phyloP scores from a whole-genome alignment of 225 moss, liverwort and hornwort genomes.

The Bryum argenteum region DNA sequence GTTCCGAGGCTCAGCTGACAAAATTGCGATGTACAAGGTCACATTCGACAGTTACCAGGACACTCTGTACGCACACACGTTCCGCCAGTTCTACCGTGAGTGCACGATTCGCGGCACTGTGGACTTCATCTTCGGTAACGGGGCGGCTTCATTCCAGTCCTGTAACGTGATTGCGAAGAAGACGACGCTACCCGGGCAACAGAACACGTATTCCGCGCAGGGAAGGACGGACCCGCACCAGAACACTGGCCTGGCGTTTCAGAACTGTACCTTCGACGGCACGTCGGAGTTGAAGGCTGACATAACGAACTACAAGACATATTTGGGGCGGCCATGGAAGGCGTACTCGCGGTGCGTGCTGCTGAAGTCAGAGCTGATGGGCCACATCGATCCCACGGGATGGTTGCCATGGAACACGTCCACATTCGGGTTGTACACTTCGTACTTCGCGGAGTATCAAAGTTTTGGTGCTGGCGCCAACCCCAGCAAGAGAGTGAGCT shows the following conservation, averaged over 20 bases:
- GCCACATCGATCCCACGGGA: constrained; percentile 51
- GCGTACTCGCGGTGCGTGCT: constrained; percentile 61
- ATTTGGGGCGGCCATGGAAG: constrained; percentile 82
- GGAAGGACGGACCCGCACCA: constrained; percentile 71
- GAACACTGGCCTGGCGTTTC: constrained; percentile 68
- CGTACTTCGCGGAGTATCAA: constrained; percentile 60
- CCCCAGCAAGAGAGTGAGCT: constrained; percentile 35
- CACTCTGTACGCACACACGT: constrained; percentile 59
- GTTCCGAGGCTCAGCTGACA: constrained; percentile 48
- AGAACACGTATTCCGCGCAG: constrained; percentile 62
- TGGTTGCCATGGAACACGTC: constrained; percentile 62
- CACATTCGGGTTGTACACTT: constrained; percentile 47
- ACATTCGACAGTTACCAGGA: constrained; percentile 59
- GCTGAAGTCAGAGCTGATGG: constrained; percentile 50
- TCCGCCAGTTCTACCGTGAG: constrained; percentile 63
- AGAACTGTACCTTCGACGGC: constrained; percentile 60
- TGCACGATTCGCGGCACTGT: constrained; percentile 65
- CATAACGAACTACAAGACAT: constrained; percentile 39
- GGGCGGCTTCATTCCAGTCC: constrained; percentile 53
- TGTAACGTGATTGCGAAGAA: constrained; percentile 53
- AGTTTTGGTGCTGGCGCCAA: constrained; percentile 44
- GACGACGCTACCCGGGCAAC: constrained; percentile 24
- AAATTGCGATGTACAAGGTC: constrained; percentile 41
- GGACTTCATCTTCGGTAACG: constrained; percentile 78
- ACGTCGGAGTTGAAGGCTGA: constrained; percentile 30